A percentile compares a stretch with the other conserved stretches of the same genome.
These are phyloP conservation scores for Ustilago hordei DNA, from an alignment of 1,284 basidiomycete species.

Conservation along the genomic window DNA sequence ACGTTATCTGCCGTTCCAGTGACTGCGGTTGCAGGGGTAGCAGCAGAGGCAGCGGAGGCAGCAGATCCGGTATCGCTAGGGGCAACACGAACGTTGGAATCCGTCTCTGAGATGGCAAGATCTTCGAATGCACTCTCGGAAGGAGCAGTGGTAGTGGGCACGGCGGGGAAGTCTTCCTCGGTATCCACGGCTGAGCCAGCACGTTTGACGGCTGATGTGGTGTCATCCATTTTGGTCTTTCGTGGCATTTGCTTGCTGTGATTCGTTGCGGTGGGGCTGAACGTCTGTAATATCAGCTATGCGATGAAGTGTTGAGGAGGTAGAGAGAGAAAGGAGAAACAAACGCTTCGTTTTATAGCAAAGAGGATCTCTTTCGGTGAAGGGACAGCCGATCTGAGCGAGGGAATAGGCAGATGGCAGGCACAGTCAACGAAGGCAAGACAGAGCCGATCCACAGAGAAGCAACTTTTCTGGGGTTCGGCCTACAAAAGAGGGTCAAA, in stretches of 20 bases:
- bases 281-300: background rate
- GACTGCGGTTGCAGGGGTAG: background rate
- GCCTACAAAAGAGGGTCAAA: background rate
- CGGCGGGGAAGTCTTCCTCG: conserved; percentile 38
- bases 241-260: conserved; percentile 7
- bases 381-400: conserved; percentile 1
- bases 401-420: background rate
- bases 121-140: conserved; percentile 41
- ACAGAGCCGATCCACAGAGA: background rate
- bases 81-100: conserved; percentile 39
- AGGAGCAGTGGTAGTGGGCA: conserved; percentile 38
- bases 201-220: conserved; percentile 20
- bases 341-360: background rate
- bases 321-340: background rate
- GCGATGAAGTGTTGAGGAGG: background rate
- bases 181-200: conserved; percentile 46
- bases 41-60: conserved; percentile 6
- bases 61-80: conserved; percentile 13
- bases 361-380: background rate
- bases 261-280: background rate
- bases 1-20: background rate
- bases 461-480: background rate
- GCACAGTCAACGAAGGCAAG: conserved; percentile 5
- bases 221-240: conserved; percentile 22
- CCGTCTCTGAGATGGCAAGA: conserved; percentile 34